Evolutionary conservation across 306 rosid species (phyloP).

Genomic region (Citrullus mucosospermus): DNA sequence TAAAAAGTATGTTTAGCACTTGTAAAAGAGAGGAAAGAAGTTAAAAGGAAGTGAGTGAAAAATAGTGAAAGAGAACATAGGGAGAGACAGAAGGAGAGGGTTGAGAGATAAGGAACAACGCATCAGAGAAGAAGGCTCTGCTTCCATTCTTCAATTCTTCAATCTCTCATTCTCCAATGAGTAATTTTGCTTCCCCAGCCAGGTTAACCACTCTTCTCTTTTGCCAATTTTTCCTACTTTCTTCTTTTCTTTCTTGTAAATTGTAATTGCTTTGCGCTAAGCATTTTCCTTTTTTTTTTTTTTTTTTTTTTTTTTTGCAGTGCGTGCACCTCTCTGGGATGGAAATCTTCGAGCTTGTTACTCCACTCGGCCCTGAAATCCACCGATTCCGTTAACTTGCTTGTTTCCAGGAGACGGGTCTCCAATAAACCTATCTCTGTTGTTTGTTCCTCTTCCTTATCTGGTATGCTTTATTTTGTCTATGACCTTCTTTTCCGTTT

Average conservation of each 20-base stretch:
- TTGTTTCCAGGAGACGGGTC: constrained; percentile 20
- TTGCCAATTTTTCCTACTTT: constrained; percentile 1
- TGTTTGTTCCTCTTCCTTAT: constrained; percentile 39
- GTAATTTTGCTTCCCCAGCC: constrained; percentile 42
- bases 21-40: too few species aligned
- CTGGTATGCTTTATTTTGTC: constrained; percentile 27
- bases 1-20: too few species aligned
- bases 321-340: constrained; percentile 35
- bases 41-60: too few species aligned
- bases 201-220: constrained; percentile 21
- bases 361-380: constrained; percentile 15
- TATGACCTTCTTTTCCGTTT: background rate
- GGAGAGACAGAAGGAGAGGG: background rate
- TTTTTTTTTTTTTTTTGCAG: constrained; percentile 6
- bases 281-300: background rate
- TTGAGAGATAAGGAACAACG: background rate
- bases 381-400: constrained; percentile 10
- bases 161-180: constrained; percentile 23
- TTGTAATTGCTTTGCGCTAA: background rate
- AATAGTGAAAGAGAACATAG: background rate
- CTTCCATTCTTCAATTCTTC: background rate
- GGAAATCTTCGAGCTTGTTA: constrained; percentile 50
- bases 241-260: background rate
- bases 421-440: constrained; percentile 20
- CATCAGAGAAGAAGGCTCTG: background rate